Evolutionary conservation across 2,329 filamentous ascomycete genomes (phyloP).

Genomic region (Diaporthe destruens): DNA sequence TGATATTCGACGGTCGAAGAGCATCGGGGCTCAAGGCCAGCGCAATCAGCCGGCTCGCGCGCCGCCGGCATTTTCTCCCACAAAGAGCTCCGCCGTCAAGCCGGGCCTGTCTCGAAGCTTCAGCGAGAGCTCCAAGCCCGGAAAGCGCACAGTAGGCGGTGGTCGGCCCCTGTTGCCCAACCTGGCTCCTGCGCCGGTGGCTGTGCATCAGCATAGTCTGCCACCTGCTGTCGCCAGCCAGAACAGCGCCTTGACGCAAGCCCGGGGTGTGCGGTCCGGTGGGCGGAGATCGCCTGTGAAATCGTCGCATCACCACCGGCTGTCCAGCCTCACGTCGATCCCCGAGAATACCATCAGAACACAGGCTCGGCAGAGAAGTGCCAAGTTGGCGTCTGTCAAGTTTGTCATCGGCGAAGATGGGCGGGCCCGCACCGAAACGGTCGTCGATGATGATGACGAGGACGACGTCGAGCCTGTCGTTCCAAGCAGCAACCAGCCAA

Average conservation of each 20-base stretch:
- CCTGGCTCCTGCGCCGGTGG: conserved; percentile 60
- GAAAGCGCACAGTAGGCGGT: conserved; percentile 54
- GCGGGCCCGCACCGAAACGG: conserved; percentile 68
- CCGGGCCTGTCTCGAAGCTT: conserved; percentile 66
- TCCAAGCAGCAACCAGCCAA: conserved; percentile 52
- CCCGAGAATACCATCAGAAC: conserved; percentile 60
- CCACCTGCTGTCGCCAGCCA: conserved; percentile 8
- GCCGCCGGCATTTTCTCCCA: conserved; percentile 60
- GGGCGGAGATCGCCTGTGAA: conserved; percentile 68
- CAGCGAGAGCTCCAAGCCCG: conserved; percentile 61
- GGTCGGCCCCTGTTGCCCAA: conserved; percentile 58
- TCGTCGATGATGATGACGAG: conserved; percentile 57
- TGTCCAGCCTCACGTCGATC: conserved; percentile 68
- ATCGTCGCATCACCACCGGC: conserved; percentile 56
- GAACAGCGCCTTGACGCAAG: conserved; percentile 51
- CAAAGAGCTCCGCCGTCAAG: conserved; percentile 59
- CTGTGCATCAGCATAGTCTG: conserved; percentile 44
- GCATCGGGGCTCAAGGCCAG: conserved; percentile 58
- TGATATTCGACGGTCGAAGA: conserved; percentile 60
- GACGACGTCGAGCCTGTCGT: conserved; percentile 48
- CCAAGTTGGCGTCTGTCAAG: conserved; percentile 64
- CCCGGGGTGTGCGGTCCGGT: conserved; percentile 53
- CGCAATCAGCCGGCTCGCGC: conserved; percentile 57
- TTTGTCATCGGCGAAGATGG: conserved; percentile 75
- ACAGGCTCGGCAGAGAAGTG: conserved; percentile 56